Evolutionary conservation across 495 filamentous ascomycete genomes (phyloP).

Genomic region (Rusavskia elegans): DNA sequence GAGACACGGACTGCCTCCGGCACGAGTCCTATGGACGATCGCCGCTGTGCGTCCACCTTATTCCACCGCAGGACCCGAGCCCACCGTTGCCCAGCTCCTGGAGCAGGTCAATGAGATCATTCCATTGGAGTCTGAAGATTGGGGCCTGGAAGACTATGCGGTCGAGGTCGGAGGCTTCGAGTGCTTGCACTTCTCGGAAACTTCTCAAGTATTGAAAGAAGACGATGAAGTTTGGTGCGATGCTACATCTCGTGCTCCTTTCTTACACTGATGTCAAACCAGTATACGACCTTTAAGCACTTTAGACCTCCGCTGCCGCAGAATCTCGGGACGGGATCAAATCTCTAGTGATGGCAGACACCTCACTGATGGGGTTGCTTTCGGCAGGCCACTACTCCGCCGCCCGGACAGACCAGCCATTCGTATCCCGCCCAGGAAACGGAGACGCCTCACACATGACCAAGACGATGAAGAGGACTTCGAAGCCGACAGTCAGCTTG

Average conservation of each 20-base stretch:
- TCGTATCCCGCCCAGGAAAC: conserved; percentile 63
- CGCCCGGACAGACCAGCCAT: conserved; percentile 47
- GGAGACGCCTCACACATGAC: conserved; percentile 35
- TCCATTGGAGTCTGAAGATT: conserved; percentile 67
- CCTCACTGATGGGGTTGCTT: conserved; percentile 78
- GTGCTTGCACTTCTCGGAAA: conserved; percentile 71
- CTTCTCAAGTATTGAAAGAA: conserved; percentile 55
- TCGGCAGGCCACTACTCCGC: conserved; percentile 58
- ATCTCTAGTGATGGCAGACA: conserved; percentile 69
- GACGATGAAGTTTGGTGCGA: conserved; percentile 75
- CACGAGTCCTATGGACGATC: conserved; percentile 57
- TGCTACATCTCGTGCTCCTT: not conserved
- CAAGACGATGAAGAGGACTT: conserved; percentile 15
- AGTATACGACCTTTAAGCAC: conserved; percentile 72
- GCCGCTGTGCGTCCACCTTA: conserved; percentile 24
- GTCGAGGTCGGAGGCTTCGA: conserved; percentile 77
- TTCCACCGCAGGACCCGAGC: conserved; percentile 34
- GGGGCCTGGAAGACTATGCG: conserved; percentile 86
- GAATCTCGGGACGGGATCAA: conserved; percentile 66
- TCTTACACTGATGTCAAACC: conserved; percentile 5
- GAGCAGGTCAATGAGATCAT: conserved; percentile 71
- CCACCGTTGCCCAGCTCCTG: conserved; percentile 65
- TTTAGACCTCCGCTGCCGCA: conserved; percentile 57
- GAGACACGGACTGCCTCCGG: conserved; percentile 64
- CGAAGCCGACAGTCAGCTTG: conserved; percentile 7